Base-by-base conservation (phyloP, 768 basidiomycete species). In the Suillus fuscotomentosus region DNA sequence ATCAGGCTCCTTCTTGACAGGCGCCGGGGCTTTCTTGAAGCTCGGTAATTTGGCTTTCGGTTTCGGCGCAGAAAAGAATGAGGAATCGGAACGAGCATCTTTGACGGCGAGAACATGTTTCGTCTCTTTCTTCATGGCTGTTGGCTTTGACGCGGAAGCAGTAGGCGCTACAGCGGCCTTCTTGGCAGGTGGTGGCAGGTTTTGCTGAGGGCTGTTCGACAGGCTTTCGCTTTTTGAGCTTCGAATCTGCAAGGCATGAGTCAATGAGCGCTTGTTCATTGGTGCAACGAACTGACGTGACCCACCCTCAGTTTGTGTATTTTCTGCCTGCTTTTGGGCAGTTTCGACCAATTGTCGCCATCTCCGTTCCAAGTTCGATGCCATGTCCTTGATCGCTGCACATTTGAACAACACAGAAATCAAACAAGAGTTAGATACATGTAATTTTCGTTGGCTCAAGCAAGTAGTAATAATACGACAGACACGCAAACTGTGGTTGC, bases 361-460 rank as follows among this genome's bases (percentile, higher is more conserved):
- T 80, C 87, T 88, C 71, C 86, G 86, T 78, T 92, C 91, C 80
- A 94, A 82, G 81, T 92, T 93, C 75, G 86, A 86, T 71, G 92
- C 92, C 90, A 94, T 92, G 81, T 94, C 92, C 88, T 93, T 91
- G 89, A 92, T 86, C 80, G 92, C 92, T 94, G 83, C 76, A 76
- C 75, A 68, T 68, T 68, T 67, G 71, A 70, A 73, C 76, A 78
- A 77, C 71, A 75, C 71, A 74, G 80, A 78, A 79, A 77, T 76
- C 73, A 78, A 54, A 75, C 70, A 63, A 72, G 77, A 72, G 89
- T 92, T 87, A 92, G 89, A 90, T 88, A 89, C 83, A 87, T 79
- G 71, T 70, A 53, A 67, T 68, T 71, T 48, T 66, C 57, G 57
- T 72, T 68, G 68, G 62, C 68, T 76, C 74, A 75, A 73, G 41